phyloP scores from a whole-genome alignment of 1,284 basidiomycete species.

The Boletus smithii region DNA sequence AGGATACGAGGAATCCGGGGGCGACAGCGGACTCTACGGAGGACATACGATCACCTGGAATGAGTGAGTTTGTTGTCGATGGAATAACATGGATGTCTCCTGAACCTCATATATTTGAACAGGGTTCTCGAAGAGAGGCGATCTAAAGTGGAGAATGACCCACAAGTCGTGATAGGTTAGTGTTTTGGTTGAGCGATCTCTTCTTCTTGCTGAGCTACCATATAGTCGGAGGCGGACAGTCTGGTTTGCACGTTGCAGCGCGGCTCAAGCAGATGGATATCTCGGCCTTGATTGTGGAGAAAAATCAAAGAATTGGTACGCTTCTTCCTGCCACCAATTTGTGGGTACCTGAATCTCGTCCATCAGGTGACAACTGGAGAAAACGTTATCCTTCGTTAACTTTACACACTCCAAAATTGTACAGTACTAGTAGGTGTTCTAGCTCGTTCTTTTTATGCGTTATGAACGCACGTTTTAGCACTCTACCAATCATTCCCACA shows the following conservation, averaged over 20 bases:
- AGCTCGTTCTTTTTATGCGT: not conserved
- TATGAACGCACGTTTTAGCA: not conserved
- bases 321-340: not conserved
- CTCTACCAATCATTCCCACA: slow-evolving; percentile 7
- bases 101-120: not conserved
- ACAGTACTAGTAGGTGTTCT: slow-evolving; percentile 3
- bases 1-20: slow-evolving; percentile 1
- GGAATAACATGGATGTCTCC: too few relatives aligned
- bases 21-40: slow-evolving; percentile 4
- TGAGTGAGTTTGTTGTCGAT: not conserved
- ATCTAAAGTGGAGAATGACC: slow-evolving; percentile 3
- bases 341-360: not conserved
- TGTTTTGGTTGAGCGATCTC: not conserved
- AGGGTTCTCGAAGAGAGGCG: slow-evolving; percentile 6
- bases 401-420: slow-evolving; percentile 4
- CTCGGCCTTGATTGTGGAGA: slow-evolving; percentile 4
- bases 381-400: slow-evolving; percentile 12
- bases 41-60: slow-evolving; percentile 7
- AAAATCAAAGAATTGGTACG: slow-evolving; percentile 5
- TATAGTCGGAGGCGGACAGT: slow-evolving; percentile 7
- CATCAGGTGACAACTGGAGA: slow-evolving; percentile 9
- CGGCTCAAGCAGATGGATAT: slow-evolving; percentile 9
- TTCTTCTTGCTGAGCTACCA: not conserved
- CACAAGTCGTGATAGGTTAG: slow-evolving; percentile 10
- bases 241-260: slow-evolving; percentile 5